These are phyloP conservation scores for Acanthamoeba lenticulata DNA, from an alignment of 208 protist genomes.

Conservation along the genomic window DNA sequence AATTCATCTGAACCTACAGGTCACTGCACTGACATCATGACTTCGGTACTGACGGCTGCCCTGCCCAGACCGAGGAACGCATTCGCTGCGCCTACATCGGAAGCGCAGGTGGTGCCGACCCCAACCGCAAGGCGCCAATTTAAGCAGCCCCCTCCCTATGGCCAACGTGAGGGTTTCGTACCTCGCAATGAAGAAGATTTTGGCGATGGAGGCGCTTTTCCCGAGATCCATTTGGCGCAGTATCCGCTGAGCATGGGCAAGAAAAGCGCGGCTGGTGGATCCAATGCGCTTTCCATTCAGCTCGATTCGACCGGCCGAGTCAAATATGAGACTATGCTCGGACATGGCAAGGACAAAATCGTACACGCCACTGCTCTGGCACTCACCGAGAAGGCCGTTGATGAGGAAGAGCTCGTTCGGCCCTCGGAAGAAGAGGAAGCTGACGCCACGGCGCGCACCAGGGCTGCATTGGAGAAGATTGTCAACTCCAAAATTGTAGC, in stretches of 20 bases:
- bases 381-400: slow-evolving; percentile 71
- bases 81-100: not conserved
- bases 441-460: slow-evolving; percentile 77
- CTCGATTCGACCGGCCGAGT: slow-evolving; percentile 79
- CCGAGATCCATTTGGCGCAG: slow-evolving; percentile 89
- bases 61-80: slow-evolving; percentile 21
- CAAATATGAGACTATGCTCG: slow-evolving; percentile 76
- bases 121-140: not conserved
- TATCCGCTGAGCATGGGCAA: slow-evolving; percentile 90
- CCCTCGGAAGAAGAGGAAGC: slow-evolving; percentile 74
- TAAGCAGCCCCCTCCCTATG: slow-evolving; percentile 79
- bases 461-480: slow-evolving; percentile 82
- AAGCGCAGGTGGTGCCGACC: not conserved
- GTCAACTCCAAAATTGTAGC: slow-evolving; percentile 70
- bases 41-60: not conserved
- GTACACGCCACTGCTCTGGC: slow-evolving; percentile 59
- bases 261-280: slow-evolving; percentile 47
- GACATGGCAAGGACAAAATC: slow-evolving; percentile 59
- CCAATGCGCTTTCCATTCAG: slow-evolving; percentile 54
- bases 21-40: not conserved
- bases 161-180: slow-evolving; percentile 80
- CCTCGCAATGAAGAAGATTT: slow-evolving; percentile 85
- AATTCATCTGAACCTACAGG: not conserved
- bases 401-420: slow-evolving; percentile 73
- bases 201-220: slow-evolving; percentile 91